A percentile compares a stretch with the other conserved stretches of the same genome.
These are phyloP conservation scores for Penicillium concentricum DNA, from an alignment of 2,329 filamentous ascomycete genomes.

Conservation along the genomic window DNA sequence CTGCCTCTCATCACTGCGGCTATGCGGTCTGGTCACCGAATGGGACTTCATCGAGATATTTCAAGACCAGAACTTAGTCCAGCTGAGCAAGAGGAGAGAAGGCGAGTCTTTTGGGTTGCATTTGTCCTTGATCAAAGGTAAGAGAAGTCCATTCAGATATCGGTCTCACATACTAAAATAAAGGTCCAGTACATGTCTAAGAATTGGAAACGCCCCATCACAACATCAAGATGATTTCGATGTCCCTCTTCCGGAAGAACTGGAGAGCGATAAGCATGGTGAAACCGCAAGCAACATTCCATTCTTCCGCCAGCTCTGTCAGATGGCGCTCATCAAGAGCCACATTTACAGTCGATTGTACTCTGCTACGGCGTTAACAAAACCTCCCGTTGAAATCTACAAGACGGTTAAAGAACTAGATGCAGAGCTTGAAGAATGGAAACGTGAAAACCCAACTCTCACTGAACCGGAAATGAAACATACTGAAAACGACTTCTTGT, in stretches of 20 bases:
- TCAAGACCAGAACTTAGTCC: constrained; percentile 85
- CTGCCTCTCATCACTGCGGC: constrained; percentile 86
- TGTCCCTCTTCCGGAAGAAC: constrained; percentile 82
- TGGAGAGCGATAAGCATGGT: constrained; percentile 84
- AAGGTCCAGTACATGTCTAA: constrained; percentile 57
- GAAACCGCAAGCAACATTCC: constrained; percentile 83
- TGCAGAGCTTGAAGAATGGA: constrained; percentile 83
- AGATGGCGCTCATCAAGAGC: constrained; percentile 83
- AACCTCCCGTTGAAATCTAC: constrained; percentile 75
- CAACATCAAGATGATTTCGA: constrained; percentile 82
- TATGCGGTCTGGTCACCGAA: constrained; percentile 82
- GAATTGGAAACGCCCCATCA: constrained; percentile 64
- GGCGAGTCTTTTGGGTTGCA: constrained; percentile 71
- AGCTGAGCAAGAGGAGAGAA: constrained; percentile 84
- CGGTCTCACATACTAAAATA: background rate
- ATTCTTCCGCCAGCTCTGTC: constrained; percentile 88
- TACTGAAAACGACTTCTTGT: constrained; percentile 77
- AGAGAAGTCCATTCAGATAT: constrained; percentile 11
- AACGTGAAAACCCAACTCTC: constrained; percentile 81
- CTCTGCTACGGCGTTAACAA: constrained; percentile 80
- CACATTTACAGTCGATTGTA: constrained; percentile 88
- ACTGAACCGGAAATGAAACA: constrained; percentile 88
- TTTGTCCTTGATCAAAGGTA: constrained; percentile 69
- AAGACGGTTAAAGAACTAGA: constrained; percentile 90
- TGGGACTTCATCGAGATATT: constrained; percentile 87